A percentile compares a stretch with the other conserved stretches of the same genome.
These are phyloP conservation scores for Penicillium turbatum DNA, from an alignment of 495 filamentous ascomycete species.

Conservation along the genomic window DNA sequence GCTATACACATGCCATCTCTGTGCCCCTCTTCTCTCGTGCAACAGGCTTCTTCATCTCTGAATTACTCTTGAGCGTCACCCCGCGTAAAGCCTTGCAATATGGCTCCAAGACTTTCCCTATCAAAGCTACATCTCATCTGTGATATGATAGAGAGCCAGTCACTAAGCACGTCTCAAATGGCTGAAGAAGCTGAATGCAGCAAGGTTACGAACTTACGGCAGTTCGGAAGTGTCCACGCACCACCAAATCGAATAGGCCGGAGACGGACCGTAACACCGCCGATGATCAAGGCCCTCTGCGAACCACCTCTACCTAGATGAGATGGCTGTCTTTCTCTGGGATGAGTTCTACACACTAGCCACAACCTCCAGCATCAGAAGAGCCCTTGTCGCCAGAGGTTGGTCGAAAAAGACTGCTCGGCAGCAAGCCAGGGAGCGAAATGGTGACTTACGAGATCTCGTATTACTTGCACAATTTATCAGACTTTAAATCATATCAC, in stretches of 20 bases:
- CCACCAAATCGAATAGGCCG: no score
- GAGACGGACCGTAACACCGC: not conserved
- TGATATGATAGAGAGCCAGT: conserved; percentile 10
- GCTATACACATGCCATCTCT: no score
- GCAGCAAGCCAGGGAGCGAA: conserved; percentile 16
- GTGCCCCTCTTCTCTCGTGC: no score
- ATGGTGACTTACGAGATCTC: conserved; percentile 34
- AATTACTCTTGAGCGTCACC: no score
- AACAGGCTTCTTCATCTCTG: no score
- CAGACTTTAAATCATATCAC: conserved; percentile 27
- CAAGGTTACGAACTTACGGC: not conserved
- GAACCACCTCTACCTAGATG: conserved; percentile 1
- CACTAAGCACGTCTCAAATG: conserved; percentile 10
- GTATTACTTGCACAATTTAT: conserved; percentile 32
- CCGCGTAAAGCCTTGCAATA: no score
- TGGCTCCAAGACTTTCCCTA: no score
- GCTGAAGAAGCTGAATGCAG: conserved; percentile 12
- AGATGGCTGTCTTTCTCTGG: conserved; percentile 21
- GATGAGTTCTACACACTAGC: conserved; percentile 13
- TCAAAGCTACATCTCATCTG: no score
- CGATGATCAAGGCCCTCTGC: not conserved
- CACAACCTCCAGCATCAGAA: not conserved
- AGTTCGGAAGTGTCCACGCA: not conserved
- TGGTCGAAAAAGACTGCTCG: conserved; percentile 16
- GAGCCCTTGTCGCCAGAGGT: not conserved